A percentile compares a stretch with the other conserved stretches of the same genome.
phyloP scores from a whole-genome alignment of 805 yeast genomes.

The Pichia paraexigua region DNA sequence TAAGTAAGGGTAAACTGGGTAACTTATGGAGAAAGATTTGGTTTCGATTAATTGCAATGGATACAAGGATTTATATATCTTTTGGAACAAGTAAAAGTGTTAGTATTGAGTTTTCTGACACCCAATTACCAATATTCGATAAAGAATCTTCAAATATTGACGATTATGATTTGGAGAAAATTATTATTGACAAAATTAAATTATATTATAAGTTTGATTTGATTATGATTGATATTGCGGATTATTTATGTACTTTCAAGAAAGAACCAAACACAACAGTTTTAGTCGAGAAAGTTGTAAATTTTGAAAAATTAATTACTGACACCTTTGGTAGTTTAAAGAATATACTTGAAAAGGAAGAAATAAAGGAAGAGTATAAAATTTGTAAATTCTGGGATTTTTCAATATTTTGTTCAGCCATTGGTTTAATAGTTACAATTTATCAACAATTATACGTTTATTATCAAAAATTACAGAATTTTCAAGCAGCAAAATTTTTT shows the following conservation, averaged over 20 bases:
- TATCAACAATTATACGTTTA: constrained; percentile 35
- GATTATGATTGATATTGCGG: constrained; percentile 28
- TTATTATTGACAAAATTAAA: constrained; percentile 29
- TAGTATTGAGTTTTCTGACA: constrained; percentile 38
- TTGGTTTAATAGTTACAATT: constrained; percentile 32
- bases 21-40: constrained; percentile 53
- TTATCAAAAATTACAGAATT: constrained; percentile 30
- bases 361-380: constrained; percentile 15
- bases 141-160: constrained; percentile 28
- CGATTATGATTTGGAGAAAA: constrained; percentile 35
- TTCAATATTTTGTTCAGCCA: constrained; percentile 19
- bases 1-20: constrained; percentile 19
- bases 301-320: constrained; percentile 31
- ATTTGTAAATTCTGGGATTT: constrained; percentile 19
- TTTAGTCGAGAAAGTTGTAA: constrained; percentile 28
- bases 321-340: constrained; percentile 26
- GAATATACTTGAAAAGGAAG: constrained; percentile 19
- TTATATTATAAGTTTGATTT: constrained; percentile 26
- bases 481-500: constrained; percentile 31
- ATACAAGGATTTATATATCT: constrained; percentile 36
- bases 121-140: constrained; percentile 39
- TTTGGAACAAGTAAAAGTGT: constrained; percentile 42
- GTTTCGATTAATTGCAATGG: constrained; percentile 42
- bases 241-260: constrained; percentile 33
- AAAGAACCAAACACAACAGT: constrained; percentile 31